Percentiles rank a stretch among this genome's conserved stretches.
Conservation (phyloP, 2,329 filamentous ascomycete genomes). For the Diaporthe velutina region DNA sequence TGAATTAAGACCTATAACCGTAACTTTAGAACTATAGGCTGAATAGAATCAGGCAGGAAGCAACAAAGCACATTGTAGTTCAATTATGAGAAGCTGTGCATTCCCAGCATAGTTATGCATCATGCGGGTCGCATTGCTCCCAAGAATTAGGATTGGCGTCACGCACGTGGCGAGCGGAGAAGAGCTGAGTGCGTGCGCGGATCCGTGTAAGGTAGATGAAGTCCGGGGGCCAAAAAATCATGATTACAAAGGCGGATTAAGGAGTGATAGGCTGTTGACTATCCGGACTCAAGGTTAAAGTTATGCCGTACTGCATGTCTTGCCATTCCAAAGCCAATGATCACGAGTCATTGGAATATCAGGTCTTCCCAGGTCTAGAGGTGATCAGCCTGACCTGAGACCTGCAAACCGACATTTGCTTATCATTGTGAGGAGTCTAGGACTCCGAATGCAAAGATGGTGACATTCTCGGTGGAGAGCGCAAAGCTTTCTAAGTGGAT, state of each 20-base stretch:
- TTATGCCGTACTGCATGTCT: neutral
- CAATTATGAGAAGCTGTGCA: neutral
- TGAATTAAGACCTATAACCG: too few species aligned
- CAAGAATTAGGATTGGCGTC: neutral
- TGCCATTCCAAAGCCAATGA: neutral
- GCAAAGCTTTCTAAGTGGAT: neutral
- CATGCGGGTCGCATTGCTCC: neutral
- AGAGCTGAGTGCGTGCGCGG: neutral
- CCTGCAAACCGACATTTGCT: neutral
- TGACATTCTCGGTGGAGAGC: neutral
- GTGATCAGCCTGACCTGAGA: neutral
- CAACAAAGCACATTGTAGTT: too few species aligned
- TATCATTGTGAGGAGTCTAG: neutral
- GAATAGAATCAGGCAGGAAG: too few species aligned
- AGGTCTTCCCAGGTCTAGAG: neutral
- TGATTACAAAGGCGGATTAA: neutral
- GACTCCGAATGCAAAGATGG: neutral
- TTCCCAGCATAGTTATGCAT: neutral
- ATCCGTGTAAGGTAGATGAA: neutral
- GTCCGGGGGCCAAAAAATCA: neutral
- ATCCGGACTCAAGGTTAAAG: neutral
- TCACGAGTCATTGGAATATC: neutral
- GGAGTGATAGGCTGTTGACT: neutral
- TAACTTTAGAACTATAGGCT: too few species aligned
- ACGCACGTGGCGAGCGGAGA: neutral